Evolutionary conservation across 2,329 filamentous ascomycete genomes (phyloP).

Genomic region (Claviceps sp.): DNA sequence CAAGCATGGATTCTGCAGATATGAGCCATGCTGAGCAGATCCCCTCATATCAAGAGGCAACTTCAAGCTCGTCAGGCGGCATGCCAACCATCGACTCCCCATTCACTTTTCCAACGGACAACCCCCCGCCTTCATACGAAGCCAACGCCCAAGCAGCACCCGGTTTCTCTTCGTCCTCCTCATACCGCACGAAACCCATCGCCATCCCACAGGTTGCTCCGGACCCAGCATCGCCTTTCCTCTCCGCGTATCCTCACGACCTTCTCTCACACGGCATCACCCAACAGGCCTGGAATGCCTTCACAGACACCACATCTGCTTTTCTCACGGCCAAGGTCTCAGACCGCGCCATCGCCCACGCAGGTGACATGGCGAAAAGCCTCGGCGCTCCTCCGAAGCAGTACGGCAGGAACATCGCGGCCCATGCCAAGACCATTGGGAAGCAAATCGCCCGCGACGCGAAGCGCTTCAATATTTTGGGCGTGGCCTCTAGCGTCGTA

Average conservation of each 20-base stretch:
- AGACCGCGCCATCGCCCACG: conserved; percentile 29
- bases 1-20: background rate
- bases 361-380: conserved; percentile 25
- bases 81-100: conserved; percentile 13
- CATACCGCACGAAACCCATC: conserved; percentile 17
- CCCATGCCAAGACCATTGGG: conserved; percentile 24
- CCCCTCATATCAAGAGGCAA: conserved; percentile 6
- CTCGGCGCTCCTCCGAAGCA: conserved; percentile 22
- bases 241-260: conserved; percentile 23
- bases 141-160: background rate
- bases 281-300: conserved; percentile 20
- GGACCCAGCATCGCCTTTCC: conserved; percentile 22
- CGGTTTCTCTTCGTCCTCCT: background rate
- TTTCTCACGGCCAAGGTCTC: conserved; percentile 32
- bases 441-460: conserved; percentile 22
- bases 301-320: conserved; percentile 28
- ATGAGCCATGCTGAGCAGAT: background rate
- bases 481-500: conserved; percentile 22
- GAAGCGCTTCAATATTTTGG: conserved; percentile 26
- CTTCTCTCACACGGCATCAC: conserved; percentile 26
- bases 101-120: conserved; percentile 26
- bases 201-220: conserved; percentile 27
- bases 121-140: conserved; percentile 17
- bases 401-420: conserved; percentile 22
- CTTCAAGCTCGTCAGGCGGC: background rate